Base-by-base conservation (phyloP, 116 monocot genomes). In the Phalaenopsis hybrid region DNA sequence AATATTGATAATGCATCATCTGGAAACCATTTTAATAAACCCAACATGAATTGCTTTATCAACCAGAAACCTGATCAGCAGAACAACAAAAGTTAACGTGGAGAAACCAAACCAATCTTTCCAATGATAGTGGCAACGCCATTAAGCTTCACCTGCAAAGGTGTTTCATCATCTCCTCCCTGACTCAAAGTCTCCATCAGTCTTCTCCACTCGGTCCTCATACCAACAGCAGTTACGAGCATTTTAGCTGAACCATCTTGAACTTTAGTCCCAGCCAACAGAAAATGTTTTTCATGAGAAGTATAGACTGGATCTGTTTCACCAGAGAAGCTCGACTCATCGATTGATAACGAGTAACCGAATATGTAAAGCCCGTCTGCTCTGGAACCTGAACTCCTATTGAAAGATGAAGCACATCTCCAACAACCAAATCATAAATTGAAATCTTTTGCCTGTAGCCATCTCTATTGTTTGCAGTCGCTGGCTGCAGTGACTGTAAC, bases 391-490 rank as follows among this genome's bases (percentile, higher is more conserved):
- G 84, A 81, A 85, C 87, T 65, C 90, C 90, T 74, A 88, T 85
- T 76, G 90, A 85, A 3, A 90, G 80, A 86, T 90, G 90, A 79
- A 90, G 87, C 34, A 90, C 81, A 84, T 90, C 90, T 55, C 90
- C 90, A 84, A 90, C 90, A 43, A 86, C 90, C 72, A 90, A 75
- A 77, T 90, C 90, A 82, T 79, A 90, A 61, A 90, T 90, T 76
- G 82, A 88, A 11, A 90, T 51, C 70, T 88, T 87, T 78, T 90
- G 87, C 83, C 85, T 76, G 78, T 31, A 79, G 13, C 88, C 84
- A 82, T 86, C 84, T 81, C 90, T 85, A 8, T 31, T 31, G 31
- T 31, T 31, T 31, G 31, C 0, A 31, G 31, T 31, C 0, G 31
- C 31, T 31, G 31, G 31, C 31, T 31, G 31, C 31, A 31, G 31